Conservation (phyloP, 2,329 filamentous ascomycete species). For the Penicillium sp. region DNA sequence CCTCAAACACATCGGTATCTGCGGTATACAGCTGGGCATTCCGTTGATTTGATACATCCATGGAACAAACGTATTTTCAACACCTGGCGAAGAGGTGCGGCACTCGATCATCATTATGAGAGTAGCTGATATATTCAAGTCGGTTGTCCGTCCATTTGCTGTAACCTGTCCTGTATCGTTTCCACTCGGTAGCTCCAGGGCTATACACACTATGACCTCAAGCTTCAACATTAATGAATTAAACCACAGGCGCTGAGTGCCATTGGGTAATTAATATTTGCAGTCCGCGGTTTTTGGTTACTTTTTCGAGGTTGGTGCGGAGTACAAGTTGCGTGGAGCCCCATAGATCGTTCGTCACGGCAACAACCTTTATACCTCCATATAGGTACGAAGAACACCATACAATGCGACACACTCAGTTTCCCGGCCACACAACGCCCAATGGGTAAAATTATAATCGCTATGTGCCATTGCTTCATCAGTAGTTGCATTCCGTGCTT, state of each 20-base stretch:
- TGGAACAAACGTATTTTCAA: background rate
- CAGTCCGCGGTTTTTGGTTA: background rate
- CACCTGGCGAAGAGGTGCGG: no score
- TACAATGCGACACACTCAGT: background rate
- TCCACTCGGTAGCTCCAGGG: background rate
- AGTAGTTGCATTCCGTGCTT: no score
- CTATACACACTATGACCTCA: background rate
- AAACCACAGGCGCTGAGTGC: background rate
- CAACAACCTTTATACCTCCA: no score
- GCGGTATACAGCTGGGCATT: background rate
- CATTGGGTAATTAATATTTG: background rate
- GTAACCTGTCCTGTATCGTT: conserved; percentile 25
- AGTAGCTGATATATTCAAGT: conserved; percentile 43
- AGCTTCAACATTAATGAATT: background rate
- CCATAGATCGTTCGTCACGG: background rate
- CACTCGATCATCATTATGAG: background rate
- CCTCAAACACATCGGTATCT: background rate
- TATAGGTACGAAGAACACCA: background rate
- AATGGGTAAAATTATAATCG: background rate
- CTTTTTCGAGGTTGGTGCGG: background rate
- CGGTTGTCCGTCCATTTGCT: conserved; percentile 28
- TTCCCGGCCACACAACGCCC: background rate
- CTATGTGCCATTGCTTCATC: background rate
- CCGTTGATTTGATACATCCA: background rate
- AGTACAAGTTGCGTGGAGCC: no score